phyloP scores from a whole-genome alignment of 2,329 filamentous ascomycete genomes.

The Ceratocystiopsis sp. region DNA sequence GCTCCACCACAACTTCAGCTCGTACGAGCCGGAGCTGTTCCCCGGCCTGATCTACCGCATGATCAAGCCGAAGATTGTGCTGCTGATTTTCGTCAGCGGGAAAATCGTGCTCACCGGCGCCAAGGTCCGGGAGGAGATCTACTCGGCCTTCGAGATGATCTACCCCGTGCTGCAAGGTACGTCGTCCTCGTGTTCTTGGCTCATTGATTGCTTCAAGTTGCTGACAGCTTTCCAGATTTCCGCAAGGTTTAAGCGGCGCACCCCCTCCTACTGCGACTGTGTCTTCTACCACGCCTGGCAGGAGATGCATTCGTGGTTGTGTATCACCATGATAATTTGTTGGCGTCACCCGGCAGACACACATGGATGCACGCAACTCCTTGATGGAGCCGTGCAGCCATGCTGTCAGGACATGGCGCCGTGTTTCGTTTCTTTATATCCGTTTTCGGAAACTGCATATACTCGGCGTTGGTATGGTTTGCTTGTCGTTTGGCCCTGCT shows the following conservation, averaged over 20 bases:
- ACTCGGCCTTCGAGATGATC: constrained; percentile 92
- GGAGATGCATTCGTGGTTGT: neutral
- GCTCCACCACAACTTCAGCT: constrained; percentile 98
- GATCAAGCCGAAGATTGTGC: constrained; percentile 99
- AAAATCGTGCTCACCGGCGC: constrained; percentile 97
- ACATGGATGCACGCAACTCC: too few species aligned
- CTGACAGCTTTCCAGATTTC: constrained; percentile 27
- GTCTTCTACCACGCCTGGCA: neutral
- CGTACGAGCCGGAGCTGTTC: constrained; percentile 96
- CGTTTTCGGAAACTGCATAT: constrained; percentile 1
- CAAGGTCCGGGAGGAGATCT: constrained; percentile 96
- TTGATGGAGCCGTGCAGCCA: too few species aligned
- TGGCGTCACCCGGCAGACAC: too few species aligned
- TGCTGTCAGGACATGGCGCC: too few species aligned
- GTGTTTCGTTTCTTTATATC: neutral
- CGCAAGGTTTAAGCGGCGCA: constrained; percentile 31
- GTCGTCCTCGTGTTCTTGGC: neutral
- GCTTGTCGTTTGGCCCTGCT: neutral
- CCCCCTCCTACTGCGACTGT: neutral
- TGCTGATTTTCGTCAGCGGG: constrained; percentile 93
- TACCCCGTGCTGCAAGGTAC: constrained; percentile 87
- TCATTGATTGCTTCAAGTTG: neutral
- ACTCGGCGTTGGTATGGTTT: neutral
- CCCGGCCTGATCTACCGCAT: constrained; percentile 99
- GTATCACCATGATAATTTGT: constrained; percentile 4